These are phyloP conservation scores for Xylariomycetidae sp. DNA, from an alignment of 2,329 filamentous ascomycete species.

Conservation along the genomic window DNA sequence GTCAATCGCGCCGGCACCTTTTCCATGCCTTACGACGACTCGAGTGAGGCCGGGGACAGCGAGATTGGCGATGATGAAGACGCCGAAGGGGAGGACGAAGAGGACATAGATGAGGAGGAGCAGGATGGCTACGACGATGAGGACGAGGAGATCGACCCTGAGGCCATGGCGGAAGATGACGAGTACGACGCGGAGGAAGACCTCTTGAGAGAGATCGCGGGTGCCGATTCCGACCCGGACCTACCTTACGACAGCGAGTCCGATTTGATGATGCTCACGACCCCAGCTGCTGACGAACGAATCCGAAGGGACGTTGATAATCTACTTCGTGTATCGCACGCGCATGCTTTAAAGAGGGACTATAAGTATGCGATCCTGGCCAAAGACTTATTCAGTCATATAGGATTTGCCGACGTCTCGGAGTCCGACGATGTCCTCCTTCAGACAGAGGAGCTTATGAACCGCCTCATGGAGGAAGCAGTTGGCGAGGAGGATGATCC, in stretches of 20 bases:
- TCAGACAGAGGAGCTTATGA: constrained; percentile 66
- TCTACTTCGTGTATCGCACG: constrained; percentile 46
- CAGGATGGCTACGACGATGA: constrained; percentile 28
- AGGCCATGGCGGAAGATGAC: constrained; percentile 32
- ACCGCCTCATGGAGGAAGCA: constrained; percentile 57
- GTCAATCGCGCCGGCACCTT: constrained; percentile 24
- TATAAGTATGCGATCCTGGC: constrained; percentile 66
- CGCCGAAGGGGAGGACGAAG: constrained; percentile 34
- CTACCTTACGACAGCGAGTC: constrained; percentile 31
- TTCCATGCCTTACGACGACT: constrained; percentile 28
- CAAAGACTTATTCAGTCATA: constrained; percentile 58
- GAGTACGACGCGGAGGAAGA: constrained; percentile 32
- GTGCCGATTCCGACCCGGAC: constrained; percentile 18
- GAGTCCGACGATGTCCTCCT: constrained; percentile 70
- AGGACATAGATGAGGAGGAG: constrained; percentile 17
- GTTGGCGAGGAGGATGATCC: constrained; percentile 50
- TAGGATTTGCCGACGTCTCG: constrained; percentile 52
- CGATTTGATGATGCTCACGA: constrained; percentile 50
- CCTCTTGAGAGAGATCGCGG: constrained; percentile 24
- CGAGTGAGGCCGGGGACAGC: constrained; percentile 33
- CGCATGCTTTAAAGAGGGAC: constrained; percentile 38
- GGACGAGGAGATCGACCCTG: constrained; percentile 32
- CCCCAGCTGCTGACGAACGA: constrained; percentile 47
- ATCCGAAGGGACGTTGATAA: constrained; percentile 50
- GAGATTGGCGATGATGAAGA: constrained; percentile 25